These are phyloP conservation scores for Trypanosomatidae sp. DNA, from an alignment of 208 protist genomes.

Conservation along the genomic window DNA sequence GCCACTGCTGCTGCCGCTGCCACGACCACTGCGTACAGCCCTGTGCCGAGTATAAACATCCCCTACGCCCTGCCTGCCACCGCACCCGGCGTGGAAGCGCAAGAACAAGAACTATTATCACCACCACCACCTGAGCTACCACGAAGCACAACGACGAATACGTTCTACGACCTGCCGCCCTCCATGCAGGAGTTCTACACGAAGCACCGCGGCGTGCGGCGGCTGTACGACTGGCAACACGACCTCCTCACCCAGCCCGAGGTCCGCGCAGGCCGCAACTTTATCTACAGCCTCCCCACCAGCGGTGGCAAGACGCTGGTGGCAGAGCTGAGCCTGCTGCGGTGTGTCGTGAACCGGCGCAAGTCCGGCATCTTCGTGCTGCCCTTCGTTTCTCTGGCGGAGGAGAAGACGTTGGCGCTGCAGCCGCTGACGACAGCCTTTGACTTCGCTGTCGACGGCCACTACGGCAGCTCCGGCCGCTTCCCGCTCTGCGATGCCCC, in stretches of 20 bases:
- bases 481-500: slow-evolving; percentile 59
- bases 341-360: slow-evolving; percentile 63
- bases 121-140: neutral
- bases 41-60: too few relatives aligned
- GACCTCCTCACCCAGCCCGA: slow-evolving; percentile 60
- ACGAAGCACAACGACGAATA: neutral
- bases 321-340: slow-evolving; percentile 90
- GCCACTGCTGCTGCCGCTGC: too few relatives aligned
- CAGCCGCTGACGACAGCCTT: slow-evolving; percentile 53
- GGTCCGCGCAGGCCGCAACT: slow-evolving; percentile 56
- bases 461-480: slow-evolving; percentile 72
- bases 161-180: slow-evolving; percentile 58
- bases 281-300: slow-evolving; percentile 92
- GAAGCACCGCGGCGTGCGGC: slow-evolving; percentile 35
- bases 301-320: slow-evolving; percentile 94
- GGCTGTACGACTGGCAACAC: slow-evolving; percentile 88
- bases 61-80: too few relatives aligned
- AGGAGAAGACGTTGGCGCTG: slow-evolving; percentile 87
- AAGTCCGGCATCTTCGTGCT: slow-evolving; percentile 90
- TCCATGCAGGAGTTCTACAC: slow-evolving; percentile 44
- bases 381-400: slow-evolving; percentile 92
- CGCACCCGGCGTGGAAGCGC: too few relatives aligned
- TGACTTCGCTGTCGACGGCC: slow-evolving; percentile 81
- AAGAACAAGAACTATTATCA: too few relatives aligned
- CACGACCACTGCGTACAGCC: too few relatives aligned